Conservation (phyloP, 441 rosid species). For the Gossypium lobatum region DNA sequence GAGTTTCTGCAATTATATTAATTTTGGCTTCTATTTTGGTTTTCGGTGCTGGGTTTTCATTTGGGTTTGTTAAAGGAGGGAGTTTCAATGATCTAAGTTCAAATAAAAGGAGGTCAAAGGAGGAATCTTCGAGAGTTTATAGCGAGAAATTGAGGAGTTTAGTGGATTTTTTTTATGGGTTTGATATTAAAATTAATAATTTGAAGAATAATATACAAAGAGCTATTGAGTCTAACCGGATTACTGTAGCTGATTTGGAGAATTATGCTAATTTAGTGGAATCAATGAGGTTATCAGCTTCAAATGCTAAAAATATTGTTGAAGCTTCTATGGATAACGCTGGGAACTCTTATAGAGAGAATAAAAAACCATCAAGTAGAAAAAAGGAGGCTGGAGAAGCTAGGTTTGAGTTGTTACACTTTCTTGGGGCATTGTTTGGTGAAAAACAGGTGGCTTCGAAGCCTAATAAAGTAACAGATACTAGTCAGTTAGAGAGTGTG, state of each 20-base stretch:
- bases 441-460: constrained; percentile 28
- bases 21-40: constrained; percentile 57
- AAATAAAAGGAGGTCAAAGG: constrained; percentile 33
- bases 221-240: constrained; percentile 40
- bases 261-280: constrained; percentile 37
- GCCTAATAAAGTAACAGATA: constrained; percentile 33
- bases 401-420: constrained; percentile 30
- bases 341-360: constrained; percentile 30
- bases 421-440: constrained; percentile 38
- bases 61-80: constrained; percentile 52
- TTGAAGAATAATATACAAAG: constrained; percentile 36
- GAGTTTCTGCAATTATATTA: constrained; percentile 38
- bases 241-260: constrained; percentile 37
- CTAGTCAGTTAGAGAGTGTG: constrained; percentile 26
- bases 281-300: constrained; percentile 34
- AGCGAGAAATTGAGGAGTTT: constrained; percentile 34
- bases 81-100: constrained; percentile 22
- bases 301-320: constrained; percentile 28
- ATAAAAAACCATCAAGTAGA: constrained; percentile 29
- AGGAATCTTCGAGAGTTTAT: constrained; percentile 30
- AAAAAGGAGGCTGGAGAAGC: constrained; percentile 37
- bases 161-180: constrained; percentile 38
- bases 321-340: constrained; percentile 22
- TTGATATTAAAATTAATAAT: constrained; percentile 33
- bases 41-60: constrained; percentile 48